Percentiles rank a stretch among this genome's conserved stretches.
These are phyloP conservation scores for Sugiyamaella pinicola DNA, from an alignment of 1,139 yeast genomes.

Conservation along the genomic window DNA sequence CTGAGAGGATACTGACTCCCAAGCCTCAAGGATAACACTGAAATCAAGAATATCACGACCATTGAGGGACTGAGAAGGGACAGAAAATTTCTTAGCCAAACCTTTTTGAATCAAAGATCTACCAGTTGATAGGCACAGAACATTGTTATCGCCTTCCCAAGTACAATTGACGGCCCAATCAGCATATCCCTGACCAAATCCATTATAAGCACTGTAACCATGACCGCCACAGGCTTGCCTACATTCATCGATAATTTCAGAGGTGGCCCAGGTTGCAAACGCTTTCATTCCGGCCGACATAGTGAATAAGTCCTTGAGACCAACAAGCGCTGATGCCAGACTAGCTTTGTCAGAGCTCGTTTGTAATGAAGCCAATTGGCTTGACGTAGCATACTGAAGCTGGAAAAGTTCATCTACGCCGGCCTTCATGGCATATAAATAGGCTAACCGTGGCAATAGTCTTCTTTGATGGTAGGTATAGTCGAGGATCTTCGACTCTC, in stretches of 20 bases:
- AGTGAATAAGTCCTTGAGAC: slow-evolving; percentile 76
- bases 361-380: slow-evolving; percentile 44
- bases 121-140: slow-evolving; percentile 81
- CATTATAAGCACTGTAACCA: slow-evolving; percentile 88
- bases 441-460: slow-evolving; percentile 75
- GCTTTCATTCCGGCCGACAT: slow-evolving; percentile 90
- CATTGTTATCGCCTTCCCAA: slow-evolving; percentile 96
- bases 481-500: slow-evolving; percentile 57
- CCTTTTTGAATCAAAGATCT: slow-evolving; percentile 45
- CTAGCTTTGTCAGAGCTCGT: slow-evolving; percentile 50
- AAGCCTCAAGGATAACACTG: slow-evolving; percentile 43
- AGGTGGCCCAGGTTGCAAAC: slow-evolving; percentile 83
- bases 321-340: slow-evolving; percentile 51
- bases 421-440: slow-evolving; percentile 75
- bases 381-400: slow-evolving; percentile 5
- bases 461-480: slow-evolving; percentile 88
- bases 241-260: slow-evolving; percentile 78
- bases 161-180: slow-evolving; percentile 98
- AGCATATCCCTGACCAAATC: slow-evolving; percentile 82
- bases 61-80: slow-evolving; percentile 32
- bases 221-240: slow-evolving; percentile 97
- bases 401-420: slow-evolving; percentile 60
- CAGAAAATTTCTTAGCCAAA: slow-evolving; percentile 32
- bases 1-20: slow-evolving; percentile 46
- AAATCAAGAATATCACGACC: slow-evolving; percentile 40